Evolutionary conservation across 805 yeast genomes (phyloP), one percentile per base, ranked within the genome.

Genomic region (Tetrapisispora arboricola): DNA sequence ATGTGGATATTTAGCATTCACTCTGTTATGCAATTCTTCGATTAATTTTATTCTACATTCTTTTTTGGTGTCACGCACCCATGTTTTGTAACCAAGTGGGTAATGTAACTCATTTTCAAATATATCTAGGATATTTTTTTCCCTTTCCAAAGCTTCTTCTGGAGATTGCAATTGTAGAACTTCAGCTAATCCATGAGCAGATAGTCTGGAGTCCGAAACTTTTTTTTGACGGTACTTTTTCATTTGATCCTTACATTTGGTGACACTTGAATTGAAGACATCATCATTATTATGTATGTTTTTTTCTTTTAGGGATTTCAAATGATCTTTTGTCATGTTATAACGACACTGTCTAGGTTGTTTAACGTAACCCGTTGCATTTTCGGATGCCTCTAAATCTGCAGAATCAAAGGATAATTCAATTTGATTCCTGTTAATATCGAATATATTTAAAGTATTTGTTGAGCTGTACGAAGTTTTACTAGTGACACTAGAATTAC

Each of bases 11-110:
- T 67, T 68, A 2, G 50, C 51, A 25, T 64, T 65, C 6, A 80
- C 76, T 42, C 70, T 64, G 6, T 53, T 50, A 50, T 70, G 65
- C 37, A 86, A 66, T 44, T 71, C 65, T 5, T 51, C 47, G 45
- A 71, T 67, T 29, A 86, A 67, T 38, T 68, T 62, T 20, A 67
- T 66, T 32, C 95, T 67, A 46, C 73, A 72, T 4, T 59, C 62
- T 39, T 68, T 71, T 1, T 73, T 67, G 0, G 92, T 82, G 53
- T 82, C 95, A 47, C 94, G 69, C 32, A 84, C 78, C 95, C 95
- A 86, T 0, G 94, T 83, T 52, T 75, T 75, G 46, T 76, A 72
- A 5, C 95, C 95, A 22, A 86, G 58, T 22, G 80, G 77, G 60
- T 84, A 85, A 4, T 81, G 78, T 40, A 84, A 68, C 16, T 72